phyloP scores from a whole-genome alignment of 176 grass and related monocot genomes.

The Oryza meyeriana region DNA sequence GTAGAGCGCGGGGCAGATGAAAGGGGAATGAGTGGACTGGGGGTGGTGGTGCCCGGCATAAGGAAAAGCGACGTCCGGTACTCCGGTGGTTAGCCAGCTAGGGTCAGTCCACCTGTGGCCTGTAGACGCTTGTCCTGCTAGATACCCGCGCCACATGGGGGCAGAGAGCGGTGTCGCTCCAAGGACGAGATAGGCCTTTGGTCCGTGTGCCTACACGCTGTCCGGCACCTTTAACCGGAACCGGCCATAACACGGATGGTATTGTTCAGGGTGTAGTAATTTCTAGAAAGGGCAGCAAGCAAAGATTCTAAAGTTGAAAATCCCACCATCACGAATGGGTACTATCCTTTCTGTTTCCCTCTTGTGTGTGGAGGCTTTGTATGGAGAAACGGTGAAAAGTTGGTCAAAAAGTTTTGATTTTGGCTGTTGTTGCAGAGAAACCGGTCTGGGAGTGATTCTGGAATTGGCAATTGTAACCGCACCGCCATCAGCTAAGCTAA shows the following conservation, averaged over 20 bases:
- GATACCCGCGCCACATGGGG: conserved; percentile 43
- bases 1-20: not conserved
- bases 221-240: not conserved
- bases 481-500: not conserved
- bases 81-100: conserved; percentile 18
- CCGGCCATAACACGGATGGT: not conserved
- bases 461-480: not conserved
- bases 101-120: conserved; percentile 2
- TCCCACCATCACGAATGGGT: not conserved
- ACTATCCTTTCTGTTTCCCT: no score
- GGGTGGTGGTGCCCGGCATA: conserved; percentile 20
- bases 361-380: not conserved
- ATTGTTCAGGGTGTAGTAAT: not conserved
- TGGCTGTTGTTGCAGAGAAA: not conserved
- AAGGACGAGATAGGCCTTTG: not conserved
- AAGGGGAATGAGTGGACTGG: not conserved
- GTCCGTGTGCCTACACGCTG: conserved; percentile 5
- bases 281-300: not conserved
- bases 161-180: not conserved
- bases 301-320: not conserved
- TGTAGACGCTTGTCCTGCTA: not conserved
- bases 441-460: not conserved
- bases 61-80: not conserved
- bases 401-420: conserved; percentile 9
- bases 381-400: conserved; percentile 12